Base-by-base conservation (phyloP, 495 filamentous ascomycete genomes). In the Bacidia gigantensis region DNA sequence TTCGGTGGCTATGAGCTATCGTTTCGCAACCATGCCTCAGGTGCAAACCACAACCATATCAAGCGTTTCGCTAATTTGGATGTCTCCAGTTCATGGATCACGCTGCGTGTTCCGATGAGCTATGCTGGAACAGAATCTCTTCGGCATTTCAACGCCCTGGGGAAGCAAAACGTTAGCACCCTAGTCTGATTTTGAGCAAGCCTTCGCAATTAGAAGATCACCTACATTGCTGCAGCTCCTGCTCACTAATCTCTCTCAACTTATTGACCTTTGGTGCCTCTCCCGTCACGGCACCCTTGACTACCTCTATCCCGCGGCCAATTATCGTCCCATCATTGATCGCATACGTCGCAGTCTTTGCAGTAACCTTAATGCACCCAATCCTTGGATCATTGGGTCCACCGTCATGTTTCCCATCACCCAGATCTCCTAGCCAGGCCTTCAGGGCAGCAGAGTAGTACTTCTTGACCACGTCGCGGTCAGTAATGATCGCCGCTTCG, bases 371-470 rank as follows among this genome's bases (percentile, higher is more conserved):
- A 39, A 77, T 75, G 24, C 75, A 67, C 3, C 68, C 71, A 57
- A 95, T 86, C 10, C 89, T 71, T 9, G 89, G 89, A 60, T 95
- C 89, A 3, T 83, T 72, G 10, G 81, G 79, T 1, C 82, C 76
- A 11, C 90, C 89, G 55, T 95, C 84, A 60, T 95, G 89, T 39
- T 76, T 77, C 1, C 87, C 89, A 56, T 95, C 89, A 12, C 85
- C 89, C 11, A 97, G 72, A 58, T 97, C 89, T 20, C 89, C 90
- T 20, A 97, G 60, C 89, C 89, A 95, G 0, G 87, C 83, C 64
- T 86, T 88, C 50, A 97, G 71, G 3, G 69, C 62, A 0, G 80
- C 75, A 45, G 77, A 81, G 65, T 95, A 95, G 65, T 89, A 81
- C 66, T 89, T 85, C 58, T 78, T 69, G 25, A 95, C 77, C 5